Conservation (phyloP, 2,329 filamentous ascomycete species). For the Mariannaea elegans region DNA sequence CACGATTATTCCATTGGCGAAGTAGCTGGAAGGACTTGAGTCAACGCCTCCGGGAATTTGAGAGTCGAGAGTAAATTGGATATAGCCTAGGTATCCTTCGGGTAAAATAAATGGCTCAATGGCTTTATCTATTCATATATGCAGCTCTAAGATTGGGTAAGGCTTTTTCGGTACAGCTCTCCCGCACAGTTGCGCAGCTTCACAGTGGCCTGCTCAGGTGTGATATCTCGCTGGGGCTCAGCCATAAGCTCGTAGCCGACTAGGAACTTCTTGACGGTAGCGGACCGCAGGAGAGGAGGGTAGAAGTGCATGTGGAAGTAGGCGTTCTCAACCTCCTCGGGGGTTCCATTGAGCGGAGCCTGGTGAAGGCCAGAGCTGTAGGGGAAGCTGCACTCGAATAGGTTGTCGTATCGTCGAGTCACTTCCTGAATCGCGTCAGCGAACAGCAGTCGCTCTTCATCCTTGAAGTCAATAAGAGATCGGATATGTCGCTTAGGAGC, state of each 20-base stretch:
- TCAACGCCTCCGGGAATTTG: neutral
- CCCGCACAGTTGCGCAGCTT: constrained; percentile 80
- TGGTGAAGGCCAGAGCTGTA: constrained; percentile 98
- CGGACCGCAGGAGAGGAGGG: constrained; percentile 88
- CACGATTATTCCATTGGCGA: neutral
- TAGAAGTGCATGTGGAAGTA: constrained; percentile 99
- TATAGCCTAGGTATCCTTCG: too few relatives aligned
- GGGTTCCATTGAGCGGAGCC: constrained; percentile 82
- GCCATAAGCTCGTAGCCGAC: constrained; percentile 97
- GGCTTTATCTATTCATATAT: constrained; percentile 21
- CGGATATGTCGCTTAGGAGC: constrained; percentile 85
- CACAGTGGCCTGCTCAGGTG: constrained; percentile 90
- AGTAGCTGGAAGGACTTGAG: neutral
- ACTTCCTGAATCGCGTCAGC: constrained; percentile 89
- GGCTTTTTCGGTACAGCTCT: constrained; percentile 80
- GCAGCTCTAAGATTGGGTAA: constrained; percentile 36
- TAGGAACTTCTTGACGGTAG: constrained; percentile 94
- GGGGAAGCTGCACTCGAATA: constrained; percentile 96
- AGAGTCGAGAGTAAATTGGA: neutral
- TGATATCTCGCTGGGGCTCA: constrained; percentile 98
- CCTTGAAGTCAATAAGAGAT: constrained; percentile 81
- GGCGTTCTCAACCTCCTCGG: constrained; percentile 85
- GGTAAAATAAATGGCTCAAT: neutral
- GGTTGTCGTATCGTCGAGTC: constrained; percentile 91
- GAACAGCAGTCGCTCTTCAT: constrained; percentile 74